phyloP scores from a whole-genome alignment of 2,329 filamentous ascomycete genomes.

The Aspergillus sp. region DNA sequence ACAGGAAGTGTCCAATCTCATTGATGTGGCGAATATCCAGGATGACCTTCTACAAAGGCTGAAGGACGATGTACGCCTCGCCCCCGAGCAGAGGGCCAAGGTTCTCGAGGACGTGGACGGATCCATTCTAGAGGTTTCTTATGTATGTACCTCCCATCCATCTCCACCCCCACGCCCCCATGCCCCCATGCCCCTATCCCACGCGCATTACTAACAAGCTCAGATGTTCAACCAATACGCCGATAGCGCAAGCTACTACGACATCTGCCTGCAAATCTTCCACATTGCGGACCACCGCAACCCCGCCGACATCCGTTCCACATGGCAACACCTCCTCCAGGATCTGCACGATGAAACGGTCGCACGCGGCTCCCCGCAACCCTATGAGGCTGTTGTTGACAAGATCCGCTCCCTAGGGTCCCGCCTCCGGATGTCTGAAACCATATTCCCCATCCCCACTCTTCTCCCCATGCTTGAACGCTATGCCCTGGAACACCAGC shows the following conservation, averaged over 20 bases:
- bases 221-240: conserved; percentile 92
- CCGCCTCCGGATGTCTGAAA: conserved; percentile 57
- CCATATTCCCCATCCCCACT: conserved; percentile 54
- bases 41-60: conserved; percentile 84
- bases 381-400: conserved; percentile 52
- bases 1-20: conserved; percentile 78
- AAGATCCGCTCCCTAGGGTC: conserved; percentile 59
- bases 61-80: conserved; percentile 69
- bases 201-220: conserved; percentile 14
- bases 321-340: conserved; percentile 81
- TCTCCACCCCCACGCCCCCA: conserved; percentile 3
- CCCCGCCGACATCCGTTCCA: conserved; percentile 75
- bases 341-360: conserved; percentile 62
- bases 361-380: conserved; percentile 41
- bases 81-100: conserved; percentile 60
- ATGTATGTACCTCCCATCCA: conserved; percentile 56
- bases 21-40: conserved; percentile 93
- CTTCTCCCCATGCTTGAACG: conserved; percentile 58
- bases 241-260: conserved; percentile 88
- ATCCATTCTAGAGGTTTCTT: conserved; percentile 72
- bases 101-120: conserved; percentile 72
- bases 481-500: conserved; percentile 53
- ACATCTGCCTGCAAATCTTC: conserved; percentile 90
- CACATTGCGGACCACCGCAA: conserved; percentile 89
- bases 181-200: background rate